Evolutionary conservation across 805 yeast species (phyloP).

Genomic region (Candida sonorensis): DNA sequence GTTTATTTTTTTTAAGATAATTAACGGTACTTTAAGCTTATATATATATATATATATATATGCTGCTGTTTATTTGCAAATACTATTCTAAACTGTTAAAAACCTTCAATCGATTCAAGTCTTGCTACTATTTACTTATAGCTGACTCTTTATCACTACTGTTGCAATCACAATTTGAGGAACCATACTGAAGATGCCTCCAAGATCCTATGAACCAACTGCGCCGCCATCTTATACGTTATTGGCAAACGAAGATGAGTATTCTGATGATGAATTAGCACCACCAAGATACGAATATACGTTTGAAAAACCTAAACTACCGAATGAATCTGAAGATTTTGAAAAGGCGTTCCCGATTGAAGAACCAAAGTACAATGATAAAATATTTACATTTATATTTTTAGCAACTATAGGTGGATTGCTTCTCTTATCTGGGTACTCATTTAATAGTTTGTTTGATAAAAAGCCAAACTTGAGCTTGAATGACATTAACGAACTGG

Average conservation of each 20-base stretch:
- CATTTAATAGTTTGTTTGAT: conserved; percentile 8
- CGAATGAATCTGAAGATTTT: conserved; percentile 35
- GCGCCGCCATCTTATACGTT: conserved; percentile 18
- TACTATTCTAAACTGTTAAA: too few relatives aligned
- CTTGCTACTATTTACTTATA: too few relatives aligned
- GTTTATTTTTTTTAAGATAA: too few relatives aligned
- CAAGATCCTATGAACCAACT: too few relatives aligned
- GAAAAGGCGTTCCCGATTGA: conserved; percentile 64
- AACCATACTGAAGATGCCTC: too few relatives aligned
- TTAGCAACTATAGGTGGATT: conserved; percentile 17
- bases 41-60: too few relatives aligned
- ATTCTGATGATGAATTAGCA: conserved; percentile 14
- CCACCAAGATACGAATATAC: conserved; percentile 24
- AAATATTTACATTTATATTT: conserved; percentile 55
- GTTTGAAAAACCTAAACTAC: conserved; percentile 25
- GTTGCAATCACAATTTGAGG: too few relatives aligned
- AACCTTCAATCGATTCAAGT: too few relatives aligned
- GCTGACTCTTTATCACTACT: too few relatives aligned
- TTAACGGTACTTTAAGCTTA: too few relatives aligned
- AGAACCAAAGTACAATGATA: conserved; percentile 61
- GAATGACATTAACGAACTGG: too few relatives aligned
- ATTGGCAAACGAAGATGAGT: conserved; percentile 9
- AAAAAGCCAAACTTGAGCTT: conserved; percentile 4
- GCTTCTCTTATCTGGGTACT: conserved; percentile 4
- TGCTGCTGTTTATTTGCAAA: too few relatives aligned